Evolutionary conservation across 2,329 filamentous ascomycete genomes (phyloP), one percentile per base, ranked within the genome.

Genomic region (Orbilia javanica): DNA sequence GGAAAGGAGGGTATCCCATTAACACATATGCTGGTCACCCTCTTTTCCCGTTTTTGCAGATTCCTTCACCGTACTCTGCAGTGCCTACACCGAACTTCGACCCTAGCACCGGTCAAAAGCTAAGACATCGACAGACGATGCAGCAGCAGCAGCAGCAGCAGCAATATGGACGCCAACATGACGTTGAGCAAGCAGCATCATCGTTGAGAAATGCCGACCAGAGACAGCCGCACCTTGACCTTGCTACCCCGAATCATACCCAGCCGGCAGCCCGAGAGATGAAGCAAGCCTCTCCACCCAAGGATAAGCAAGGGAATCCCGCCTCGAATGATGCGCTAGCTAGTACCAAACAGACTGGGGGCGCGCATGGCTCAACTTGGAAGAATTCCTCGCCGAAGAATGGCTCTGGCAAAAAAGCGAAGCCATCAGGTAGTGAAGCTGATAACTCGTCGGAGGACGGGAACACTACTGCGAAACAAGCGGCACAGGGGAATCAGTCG

Each of bases 361-460:
- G 18, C n/a, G 5, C 66, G n/a, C 44, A 60, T 8, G 42, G 20
- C 3, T 39, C 57, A 13, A 52, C 48, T 27, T 71, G 73, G 73
- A 77, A 71, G 34, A 52, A 68, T 27, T 22, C 57, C 18, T 77
- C 73, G 5, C 73, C 66, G 20, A 77, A 77, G 52, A 67, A 53
- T 34, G 73, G 73, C 13, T 48, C 50, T 53, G 73, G 66, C 1
- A 77, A 67, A 66, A 77, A 65, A n/a, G 53, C 64, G 18, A 77
- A 77, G 52, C 39, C 48, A 31, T 66, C 66, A 4, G 66, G 66
- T 52, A 77, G 66, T 18, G 73, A 77, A 50, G 66, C 66, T 15
- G 73, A 77, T 46, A 77, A 77, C 25, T 71, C 66, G 7, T 77
- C 73, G 2, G 73, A 77, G 29, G 73, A 77, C 29, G 73, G 73